Percentiles rank a stretch among this genome's conserved stretches.
Conservation (phyloP, 805 yeast genomes). For the Spathaspora passalidarum region DNA sequence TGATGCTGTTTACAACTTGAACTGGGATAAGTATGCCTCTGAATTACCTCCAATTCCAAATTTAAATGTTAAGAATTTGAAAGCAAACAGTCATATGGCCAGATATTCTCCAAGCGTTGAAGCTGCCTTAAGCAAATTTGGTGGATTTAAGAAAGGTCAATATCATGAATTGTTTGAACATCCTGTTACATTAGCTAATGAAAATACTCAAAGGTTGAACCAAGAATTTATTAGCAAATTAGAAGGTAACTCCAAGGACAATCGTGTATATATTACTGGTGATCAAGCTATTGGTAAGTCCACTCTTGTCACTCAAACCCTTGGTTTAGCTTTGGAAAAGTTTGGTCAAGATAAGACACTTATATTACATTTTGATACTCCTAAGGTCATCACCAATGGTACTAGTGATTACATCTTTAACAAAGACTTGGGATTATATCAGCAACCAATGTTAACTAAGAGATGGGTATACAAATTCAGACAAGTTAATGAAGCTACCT, state of each 20-base stretch:
- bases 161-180: conserved; percentile 60
- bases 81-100: conserved; percentile 16
- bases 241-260: conserved; percentile 27
- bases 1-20: conserved; percentile 34
- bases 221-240: conserved; percentile 37
- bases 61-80: conserved; percentile 10
- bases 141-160: conserved; percentile 67
- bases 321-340: conserved; percentile 47
- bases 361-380: conserved; percentile 62
- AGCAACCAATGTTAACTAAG: conserved; percentile 77
- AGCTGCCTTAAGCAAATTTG: conserved; percentile 47
- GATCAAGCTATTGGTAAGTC: conserved; percentile 80
- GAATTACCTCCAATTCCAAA: conserved; percentile 14
- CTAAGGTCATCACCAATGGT: conserved; percentile 66
- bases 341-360: conserved; percentile 33
- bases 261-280: conserved; percentile 61
- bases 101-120: conserved; percentile 41
- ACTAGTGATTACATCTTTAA: conserved; percentile 64
- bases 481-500: conserved; percentile 30
- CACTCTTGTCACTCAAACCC: conserved; percentile 65
- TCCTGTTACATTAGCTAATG: conserved; percentile 59
- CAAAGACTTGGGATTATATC: conserved; percentile 46
- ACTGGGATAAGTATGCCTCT: conserved; percentile 31
- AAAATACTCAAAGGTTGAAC: conserved; percentile 42
- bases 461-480: conserved; percentile 51